Base-by-base conservation (phyloP, 108 stramenopile species). In the Cyclostephanos invisitatus region DNA sequence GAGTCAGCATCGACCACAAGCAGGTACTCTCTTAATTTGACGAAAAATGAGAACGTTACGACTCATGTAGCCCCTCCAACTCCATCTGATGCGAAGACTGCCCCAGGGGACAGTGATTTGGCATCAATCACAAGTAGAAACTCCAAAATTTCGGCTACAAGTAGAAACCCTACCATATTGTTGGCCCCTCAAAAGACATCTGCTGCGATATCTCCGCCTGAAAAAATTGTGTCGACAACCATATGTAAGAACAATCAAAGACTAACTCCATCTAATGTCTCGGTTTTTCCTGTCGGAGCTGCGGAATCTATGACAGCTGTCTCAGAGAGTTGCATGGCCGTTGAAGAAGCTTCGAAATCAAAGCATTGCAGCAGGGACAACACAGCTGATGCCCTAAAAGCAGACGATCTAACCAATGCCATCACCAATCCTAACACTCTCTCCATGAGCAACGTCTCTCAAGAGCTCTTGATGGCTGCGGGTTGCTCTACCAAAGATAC, bases 341-440 rank as follows among this genome's bases (percentile, higher is more conserved):
- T 1, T 11, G 25, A 27, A 54, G 7, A 54, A 54, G 22, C 53
- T 25, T 10, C 53, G 11, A 4, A 24, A 9, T 8, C 9, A 27
- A 25, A 4, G 25, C 24, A 54, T 4, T 12, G 7, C 53, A 54
- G 53, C 22, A 24, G 22, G 0, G 44, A 15, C 15, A 15, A 46
- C 17, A 54, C 11, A 24, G 0, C 9, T 8, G 53, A 54, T 54
- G 53, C 58, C 15, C 36, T 8, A 36, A 27, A 5, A 36, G 7
- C 58, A 37, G 35, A 59, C 5, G n/a, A 36, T 12, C 29, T 57
- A 57, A 8, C 27, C 27, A 22, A 27, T 28, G 56, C 56, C 56
- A 57, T 57, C 56, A 57, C 56, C 32, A 32, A 32, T 32, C 4
- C 32, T 4, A 53, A 1, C 51, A 57, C 56, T 53, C 51, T 18